Base-by-base conservation (phyloP, 2,329 filamentous ascomycete species). In the Diaporthe citriasiana region DNA sequence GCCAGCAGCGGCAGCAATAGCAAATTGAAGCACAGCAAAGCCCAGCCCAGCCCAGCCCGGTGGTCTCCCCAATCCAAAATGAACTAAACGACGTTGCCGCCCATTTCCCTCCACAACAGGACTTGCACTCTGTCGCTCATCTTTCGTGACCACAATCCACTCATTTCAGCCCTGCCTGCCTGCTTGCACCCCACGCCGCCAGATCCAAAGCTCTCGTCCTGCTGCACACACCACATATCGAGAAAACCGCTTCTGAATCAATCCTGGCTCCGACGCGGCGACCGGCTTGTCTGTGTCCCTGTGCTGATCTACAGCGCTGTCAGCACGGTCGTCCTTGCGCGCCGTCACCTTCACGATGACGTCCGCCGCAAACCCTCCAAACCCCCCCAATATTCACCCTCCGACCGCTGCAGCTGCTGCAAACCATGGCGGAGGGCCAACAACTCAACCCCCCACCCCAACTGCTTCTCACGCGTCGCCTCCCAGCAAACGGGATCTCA, bases 401-500 rank as follows among this genome's bases (percentile, higher is more conserved):
- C 74, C 74, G 47, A 50, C 72, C 50, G 50, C 66, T 40, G 47
- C 63, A 40, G 63, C 63, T 50, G 33, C 63, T 68, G 51, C 69
- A 5, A 73, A 68, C 70, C 42, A 69, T 47, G 59, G 59, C 33
- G 63, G 63, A 68, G 63, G 63, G 25, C 45, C 65, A 38, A 45
- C 55, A 17, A 47, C 60, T 25, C 72, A 76, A 33, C 72, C 72
- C 50, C 74, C 76, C 19, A 73, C 70, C 38, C 63, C 84, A 81
- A 79, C 82, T 84, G 73, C 83, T 81, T 83, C 85, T 83, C 80
- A 88, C 82, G 81, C 88, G 82, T 95, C 94, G 55, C 94, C 94
- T 72, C 94, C 94, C 40, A 94, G 92, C 77, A 97, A 93, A 86
- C 92, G 94, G 82, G 95, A 98, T 82, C 87, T 98, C 78, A 93